These are phyloP conservation scores for Clarireedia monteithiana DNA, from an alignment of 2,329 filamentous ascomycete genomes.

Conservation along the genomic window DNA sequence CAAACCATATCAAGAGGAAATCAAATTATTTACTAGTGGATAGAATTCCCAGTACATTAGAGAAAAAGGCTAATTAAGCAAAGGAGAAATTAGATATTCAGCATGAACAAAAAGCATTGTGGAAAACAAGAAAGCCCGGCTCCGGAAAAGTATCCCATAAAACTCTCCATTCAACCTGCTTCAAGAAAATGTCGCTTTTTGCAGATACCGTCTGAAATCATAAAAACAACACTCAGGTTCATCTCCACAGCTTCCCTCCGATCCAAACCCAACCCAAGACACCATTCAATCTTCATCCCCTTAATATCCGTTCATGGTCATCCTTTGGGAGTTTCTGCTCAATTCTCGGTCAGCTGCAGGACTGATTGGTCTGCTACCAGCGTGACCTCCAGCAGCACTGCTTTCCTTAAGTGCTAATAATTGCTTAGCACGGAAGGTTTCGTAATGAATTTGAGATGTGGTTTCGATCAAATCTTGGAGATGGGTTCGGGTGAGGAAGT, in stretches of 20 bases:
- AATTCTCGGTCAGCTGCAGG: constrained; percentile 90
- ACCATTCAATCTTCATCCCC: constrained; percentile 4
- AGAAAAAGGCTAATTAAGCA: constrained; percentile 30
- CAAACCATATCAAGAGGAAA: background rate
- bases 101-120: constrained; percentile 23
- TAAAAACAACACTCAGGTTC: constrained; percentile 15
- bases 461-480: constrained; percentile 98
- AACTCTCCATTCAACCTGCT: constrained; percentile 23
- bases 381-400: constrained; percentile 64
- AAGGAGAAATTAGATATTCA: constrained; percentile 27
- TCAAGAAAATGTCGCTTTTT: constrained; percentile 30
- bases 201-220: constrained; percentile 26
- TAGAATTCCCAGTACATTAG: constrained; percentile 28
- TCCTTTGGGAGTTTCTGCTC: constrained; percentile 92
- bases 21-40: constrained; percentile 20
- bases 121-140: constrained; percentile 19
- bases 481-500: constrained; percentile 97
- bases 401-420: constrained; percentile 96
- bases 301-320: constrained; percentile 99
- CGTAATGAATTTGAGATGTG: constrained; percentile 99
- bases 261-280: constrained; percentile 1
- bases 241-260: constrained; percentile 5
- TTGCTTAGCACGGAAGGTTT: constrained; percentile 99
- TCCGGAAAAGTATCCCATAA: constrained; percentile 20
- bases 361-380: constrained; percentile 86